Conservation (phyloP, 768 basidiomycete species). For the Pulveroboletus sp. region DNA sequence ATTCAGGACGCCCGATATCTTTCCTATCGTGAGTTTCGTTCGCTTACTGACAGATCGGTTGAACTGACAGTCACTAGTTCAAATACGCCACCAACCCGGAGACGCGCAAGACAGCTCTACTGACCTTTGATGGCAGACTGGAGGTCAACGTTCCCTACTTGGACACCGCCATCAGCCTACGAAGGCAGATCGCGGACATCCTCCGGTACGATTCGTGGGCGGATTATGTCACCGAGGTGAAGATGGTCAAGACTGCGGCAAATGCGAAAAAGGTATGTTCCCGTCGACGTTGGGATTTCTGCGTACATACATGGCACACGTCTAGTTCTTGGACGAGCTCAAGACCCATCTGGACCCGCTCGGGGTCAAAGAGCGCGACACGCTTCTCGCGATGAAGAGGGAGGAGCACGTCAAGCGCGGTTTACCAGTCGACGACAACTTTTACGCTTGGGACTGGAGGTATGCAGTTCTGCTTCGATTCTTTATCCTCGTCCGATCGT, state of each 20-base stretch:
- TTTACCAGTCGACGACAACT: conserved; percentile 59
- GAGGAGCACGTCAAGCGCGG: conserved; percentile 61
- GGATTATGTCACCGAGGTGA: conserved; percentile 76
- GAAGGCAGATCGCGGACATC: conserved; percentile 61
- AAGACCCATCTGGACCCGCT: conserved; percentile 67
- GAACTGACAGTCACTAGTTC: conserved; percentile 42
- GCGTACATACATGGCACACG: not conserved
- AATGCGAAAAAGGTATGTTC: conserved; percentile 47
- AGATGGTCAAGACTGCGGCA: conserved; percentile 50
- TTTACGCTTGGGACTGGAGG: conserved; percentile 80
- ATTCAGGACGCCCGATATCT: conserved; percentile 78
- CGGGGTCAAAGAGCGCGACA: conserved; percentile 60
- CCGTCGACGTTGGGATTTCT: not conserved
- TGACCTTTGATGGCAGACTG: conserved; percentile 63
- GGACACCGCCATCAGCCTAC: conserved; percentile 63
- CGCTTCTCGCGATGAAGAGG: conserved; percentile 66
- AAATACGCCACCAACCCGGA: conserved; percentile 68
- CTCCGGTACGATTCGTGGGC: conserved; percentile 78
- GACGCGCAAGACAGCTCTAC: conserved; percentile 62
- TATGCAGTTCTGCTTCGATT: conserved; percentile 31
- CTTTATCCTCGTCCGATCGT: not conserved
- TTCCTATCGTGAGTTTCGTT: conserved; percentile 54
- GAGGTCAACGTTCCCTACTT: conserved; percentile 61
- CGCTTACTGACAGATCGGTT: not conserved
- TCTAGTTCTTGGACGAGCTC: conserved; percentile 72